These are phyloP conservation scores for Ilyonectria destructans DNA, from an alignment of 2,329 filamentous ascomycete genomes.

Conservation along the genomic window DNA sequence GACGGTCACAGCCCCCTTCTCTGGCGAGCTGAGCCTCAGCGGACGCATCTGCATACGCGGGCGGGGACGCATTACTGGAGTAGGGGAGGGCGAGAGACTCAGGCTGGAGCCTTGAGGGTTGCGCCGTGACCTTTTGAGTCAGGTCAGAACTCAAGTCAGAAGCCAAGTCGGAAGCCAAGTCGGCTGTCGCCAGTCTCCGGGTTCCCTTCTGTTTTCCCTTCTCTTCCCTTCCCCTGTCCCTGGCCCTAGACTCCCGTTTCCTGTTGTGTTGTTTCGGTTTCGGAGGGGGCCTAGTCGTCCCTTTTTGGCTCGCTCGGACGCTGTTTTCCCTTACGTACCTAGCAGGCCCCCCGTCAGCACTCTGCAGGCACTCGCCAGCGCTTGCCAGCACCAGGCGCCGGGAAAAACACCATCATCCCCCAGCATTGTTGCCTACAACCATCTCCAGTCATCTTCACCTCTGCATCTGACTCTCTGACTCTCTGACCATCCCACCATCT, in stretches of 20 bases:
- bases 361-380: too few relatives aligned
- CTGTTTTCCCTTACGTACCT: too few relatives aligned
- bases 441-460: conserved; percentile 6
- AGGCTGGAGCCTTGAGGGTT: not conserved
- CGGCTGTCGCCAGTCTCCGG: too few relatives aligned
- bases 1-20: conserved; percentile 10
- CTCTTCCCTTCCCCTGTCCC: not conserved
- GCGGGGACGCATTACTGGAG: not conserved
- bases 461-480: conserved; percentile 2
- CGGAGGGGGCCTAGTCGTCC: conserved; percentile 12
- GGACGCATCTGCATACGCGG: not conserved
- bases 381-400: too few relatives aligned
- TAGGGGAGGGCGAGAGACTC: conserved; percentile 11
- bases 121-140: too few relatives aligned
- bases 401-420: conserved; percentile 7
- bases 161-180: too few relatives aligned
- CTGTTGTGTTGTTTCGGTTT: conserved; percentile 27
- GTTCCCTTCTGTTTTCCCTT: not conserved
- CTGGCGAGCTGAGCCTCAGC: conserved; percentile 18
- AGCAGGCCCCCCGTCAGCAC: too few relatives aligned
- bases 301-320: conserved; percentile 12
- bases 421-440: conserved; percentile 15
- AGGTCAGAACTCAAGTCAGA: too few relatives aligned
- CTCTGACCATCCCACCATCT: not conserved
- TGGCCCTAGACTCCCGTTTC: conserved; percentile 9